Base-by-base conservation (phyloP, 2,329 filamentous ascomycete genomes). In the Penicillium sp. region DNA sequence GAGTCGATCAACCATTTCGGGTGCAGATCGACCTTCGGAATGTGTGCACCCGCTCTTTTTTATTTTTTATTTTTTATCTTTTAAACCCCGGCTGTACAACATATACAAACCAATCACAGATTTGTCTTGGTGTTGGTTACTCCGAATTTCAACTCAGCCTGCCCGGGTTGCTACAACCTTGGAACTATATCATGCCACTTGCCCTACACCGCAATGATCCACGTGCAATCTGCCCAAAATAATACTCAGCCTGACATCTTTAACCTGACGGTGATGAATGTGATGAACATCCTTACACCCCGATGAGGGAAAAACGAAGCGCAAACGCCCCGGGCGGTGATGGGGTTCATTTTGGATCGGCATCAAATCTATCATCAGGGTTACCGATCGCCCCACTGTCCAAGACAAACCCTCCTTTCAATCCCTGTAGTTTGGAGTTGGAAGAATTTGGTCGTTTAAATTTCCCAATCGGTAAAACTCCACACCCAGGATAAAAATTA, bases 161-260 rank as follows among this genome's bases (percentile, higher is more conserved):
- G 4, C 29, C 11, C 31, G 13, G 33, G 13, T 29, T 40, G 10
- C 19, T 51, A 16, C 19, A 34, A 53, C 23, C 23, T 23, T 23
- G 23, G 23, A 23, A 5, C 31, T 33, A 36, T 31, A 19, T 34
- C 50, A 48, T 50, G 39, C 36, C 36, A 49, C 36, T 31, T 4
- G 5, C 23, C 15, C 33, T 33, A 49, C 43, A 54, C 29, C 21
- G 52, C 6, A 49, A 49, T 34, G 25, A 33, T 43, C 31, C 46
- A 55, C 29, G 45, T 55, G 52, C 11, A 41, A 40, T 41, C 4
- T 33, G 25, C 52, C 53, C 45, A 55, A 55, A 51, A 55, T 55
- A 55, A 46, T 51, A 55, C 39, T 45, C 3, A 51, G 53, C 39
- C 39, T 38, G n/a, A 21, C 13, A n/a, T 19, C 10, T 41, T 33